Conservation (phyloP, 2,329 filamentous ascomycete species). For the Cadophora luteo-olivacea region DNA sequence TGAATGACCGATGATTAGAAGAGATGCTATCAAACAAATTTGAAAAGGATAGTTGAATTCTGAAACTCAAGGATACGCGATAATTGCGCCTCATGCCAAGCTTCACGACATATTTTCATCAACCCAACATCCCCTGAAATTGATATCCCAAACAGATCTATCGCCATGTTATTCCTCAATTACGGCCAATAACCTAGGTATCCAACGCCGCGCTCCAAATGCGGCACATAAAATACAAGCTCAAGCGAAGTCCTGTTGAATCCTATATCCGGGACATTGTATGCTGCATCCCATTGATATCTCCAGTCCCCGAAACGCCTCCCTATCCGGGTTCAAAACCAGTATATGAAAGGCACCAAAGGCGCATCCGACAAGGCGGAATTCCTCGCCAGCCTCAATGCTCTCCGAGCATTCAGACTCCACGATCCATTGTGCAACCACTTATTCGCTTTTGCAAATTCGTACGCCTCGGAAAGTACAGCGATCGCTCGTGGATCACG, state of each 20-base stretch:
- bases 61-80: not conserved
- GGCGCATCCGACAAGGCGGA: not conserved
- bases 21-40: too few species aligned
- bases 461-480: not conserved
- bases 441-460: constrained; percentile 3
- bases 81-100: not conserved
- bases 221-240: not conserved
- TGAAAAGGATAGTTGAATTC: too few species aligned
- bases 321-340: not conserved
- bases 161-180: not conserved
- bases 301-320: not conserved
- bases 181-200: not conserved
- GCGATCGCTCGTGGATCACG: constrained; percentile 7
- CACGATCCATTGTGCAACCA: constrained; percentile 19
- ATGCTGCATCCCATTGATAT: not conserved
- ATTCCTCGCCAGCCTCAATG: constrained; percentile 8
- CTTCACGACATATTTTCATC: not conserved
- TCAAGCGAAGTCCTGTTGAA: not conserved
- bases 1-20: too few species aligned
- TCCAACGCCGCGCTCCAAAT: constrained; percentile 8
- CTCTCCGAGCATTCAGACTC: constrained; percentile 12
- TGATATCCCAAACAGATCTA: not conserved
- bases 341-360: constrained; percentile 15
- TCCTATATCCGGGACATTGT: not conserved
- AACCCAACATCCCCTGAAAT: not conserved